These are phyloP conservation scores for Moniliella sp. DNA, from an alignment of 1,284 basidiomycete species.

Conservation along the genomic window DNA sequence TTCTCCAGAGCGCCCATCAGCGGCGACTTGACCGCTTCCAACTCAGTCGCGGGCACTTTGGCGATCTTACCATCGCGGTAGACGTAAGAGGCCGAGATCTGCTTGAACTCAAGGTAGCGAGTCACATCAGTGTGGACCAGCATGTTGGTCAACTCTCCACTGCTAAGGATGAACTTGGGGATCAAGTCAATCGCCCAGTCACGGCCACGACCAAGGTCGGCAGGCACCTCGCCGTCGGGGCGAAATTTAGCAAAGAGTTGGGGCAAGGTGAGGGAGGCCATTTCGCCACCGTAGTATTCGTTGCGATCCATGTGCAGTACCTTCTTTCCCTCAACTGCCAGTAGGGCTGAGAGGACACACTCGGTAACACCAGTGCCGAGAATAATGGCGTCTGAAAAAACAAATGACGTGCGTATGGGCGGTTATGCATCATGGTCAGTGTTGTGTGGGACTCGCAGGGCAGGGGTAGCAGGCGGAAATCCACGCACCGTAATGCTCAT, in stretches of 20 bases:
- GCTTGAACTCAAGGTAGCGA: slow-evolving; percentile 97
- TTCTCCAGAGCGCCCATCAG: slow-evolving; percentile 99
- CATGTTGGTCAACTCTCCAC: slow-evolving; percentile 90
- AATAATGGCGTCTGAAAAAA: slow-evolving; percentile 3
- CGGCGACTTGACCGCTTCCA: slow-evolving; percentile 80
- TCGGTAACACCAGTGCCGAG: slow-evolving; percentile 38
- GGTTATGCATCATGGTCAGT: too few species aligned
- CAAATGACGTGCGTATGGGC: too few species aligned
- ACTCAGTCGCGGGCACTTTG: slow-evolving; percentile 91
- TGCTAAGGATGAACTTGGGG: slow-evolving; percentile 58
- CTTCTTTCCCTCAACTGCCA: slow-evolving; percentile 97
- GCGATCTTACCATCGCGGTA: slow-evolving; percentile 90
- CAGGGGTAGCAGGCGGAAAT: too few species aligned
- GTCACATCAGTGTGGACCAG: slow-evolving; percentile 97
- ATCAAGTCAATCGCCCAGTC: slow-evolving; percentile 33
- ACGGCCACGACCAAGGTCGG: slow-evolving; percentile 37
- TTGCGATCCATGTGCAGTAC: slow-evolving; percentile 97
- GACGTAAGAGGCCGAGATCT: slow-evolving; percentile 93
- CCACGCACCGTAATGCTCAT: too few species aligned
- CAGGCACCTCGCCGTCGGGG: slow-evolving; percentile 34
- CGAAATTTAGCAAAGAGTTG: slow-evolving; percentile 96
- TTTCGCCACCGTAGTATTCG: slow-evolving; percentile 95
- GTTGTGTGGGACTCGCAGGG: too few species aligned
- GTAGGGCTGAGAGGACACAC: slow-evolving; percentile 67
- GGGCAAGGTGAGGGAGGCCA: slow-evolving; percentile 85